Evolutionary conservation across 116 monocot species (phyloP).

Genomic region (Dioscorea cayenensis): DNA sequence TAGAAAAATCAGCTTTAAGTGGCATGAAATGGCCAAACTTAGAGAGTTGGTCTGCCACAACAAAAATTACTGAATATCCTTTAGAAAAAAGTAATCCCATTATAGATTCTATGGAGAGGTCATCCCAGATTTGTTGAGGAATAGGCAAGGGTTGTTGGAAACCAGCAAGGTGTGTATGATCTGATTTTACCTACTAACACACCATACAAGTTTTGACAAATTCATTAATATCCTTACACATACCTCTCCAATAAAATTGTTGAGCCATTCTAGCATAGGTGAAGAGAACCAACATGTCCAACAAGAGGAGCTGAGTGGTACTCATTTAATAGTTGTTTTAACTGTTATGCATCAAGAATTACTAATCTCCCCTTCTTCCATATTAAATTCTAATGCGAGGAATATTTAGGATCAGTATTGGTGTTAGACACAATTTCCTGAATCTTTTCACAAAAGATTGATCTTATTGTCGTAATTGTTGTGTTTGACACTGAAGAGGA

Average conservation of each 20-base stretch:
- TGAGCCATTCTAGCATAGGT: no score
- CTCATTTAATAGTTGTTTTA: no score
- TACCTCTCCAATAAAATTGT: background rate
- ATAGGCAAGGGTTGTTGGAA: background rate
- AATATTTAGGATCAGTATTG: constrained; percentile 3
- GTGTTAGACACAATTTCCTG: constrained; percentile 78
- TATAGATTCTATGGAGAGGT: constrained; percentile 2
- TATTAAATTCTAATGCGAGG: no score
- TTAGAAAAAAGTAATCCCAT: background rate
- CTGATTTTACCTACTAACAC: no score
- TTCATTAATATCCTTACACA: background rate
- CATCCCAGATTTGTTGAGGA: background rate
- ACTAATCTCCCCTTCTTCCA: no score
- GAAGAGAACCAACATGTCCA: no score
- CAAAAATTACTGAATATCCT: background rate
- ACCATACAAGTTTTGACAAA: background rate
- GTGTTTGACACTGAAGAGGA: no score
- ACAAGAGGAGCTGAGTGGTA: no score
- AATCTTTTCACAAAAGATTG: constrained; percentile 4
- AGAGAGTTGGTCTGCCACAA: background rate
- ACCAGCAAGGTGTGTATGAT: no score
- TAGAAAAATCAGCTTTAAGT: background rate
- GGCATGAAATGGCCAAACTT: constrained; percentile 4
- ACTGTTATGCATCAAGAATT: no score
- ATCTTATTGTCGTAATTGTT: constrained; percentile 3